Conservation (phyloP, 768 basidiomycete species). For the Coprinopsis sp. region DNA sequence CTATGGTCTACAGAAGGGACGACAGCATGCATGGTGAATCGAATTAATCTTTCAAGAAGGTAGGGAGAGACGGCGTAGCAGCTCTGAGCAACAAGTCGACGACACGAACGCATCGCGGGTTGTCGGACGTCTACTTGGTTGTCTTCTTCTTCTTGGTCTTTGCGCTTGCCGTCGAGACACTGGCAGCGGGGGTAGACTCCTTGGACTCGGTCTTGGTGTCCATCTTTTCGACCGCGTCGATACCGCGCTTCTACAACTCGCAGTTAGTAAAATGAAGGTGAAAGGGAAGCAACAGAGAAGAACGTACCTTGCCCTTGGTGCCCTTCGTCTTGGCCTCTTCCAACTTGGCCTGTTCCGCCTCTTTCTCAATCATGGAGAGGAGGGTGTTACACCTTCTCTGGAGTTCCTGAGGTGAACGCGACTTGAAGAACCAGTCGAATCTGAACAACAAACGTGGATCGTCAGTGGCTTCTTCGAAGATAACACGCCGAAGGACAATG, state of each 20-base stretch:
- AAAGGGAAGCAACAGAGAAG: background rate
- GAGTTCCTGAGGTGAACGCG: slow-evolving; percentile 84
- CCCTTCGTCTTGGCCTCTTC: slow-evolving; percentile 65
- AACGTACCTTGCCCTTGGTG: slow-evolving; percentile 59
- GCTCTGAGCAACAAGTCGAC: no score
- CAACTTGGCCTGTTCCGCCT: slow-evolving; percentile 64
- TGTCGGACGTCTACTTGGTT: slow-evolving; percentile 1
- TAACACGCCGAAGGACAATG: background rate
- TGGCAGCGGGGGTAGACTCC: slow-evolving; percentile 55
- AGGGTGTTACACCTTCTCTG: slow-evolving; percentile 85
- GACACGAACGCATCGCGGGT: background rate
- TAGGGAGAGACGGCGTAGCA: no score
- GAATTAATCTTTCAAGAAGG: no score
- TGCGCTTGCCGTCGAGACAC: slow-evolving; percentile 48
- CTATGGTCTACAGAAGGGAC: no score
- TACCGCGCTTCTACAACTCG: slow-evolving; percentile 55
- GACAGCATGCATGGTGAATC: no score
- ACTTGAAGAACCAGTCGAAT: slow-evolving; percentile 99
- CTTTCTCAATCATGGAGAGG: slow-evolving; percentile 88
- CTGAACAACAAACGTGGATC: slow-evolving; percentile 33
- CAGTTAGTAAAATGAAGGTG: background rate
- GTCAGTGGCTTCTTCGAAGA: background rate
- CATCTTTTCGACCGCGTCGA: slow-evolving; percentile 56
- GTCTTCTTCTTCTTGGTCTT: slow-evolving; percentile 48
- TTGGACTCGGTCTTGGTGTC: slow-evolving; percentile 45